A percentile compares a stretch with the other conserved stretches of the same genome.
These are phyloP conservation scores for Serendipita sp. DNA, from an alignment of 768 basidiomycete genomes.

Conservation along the genomic window DNA sequence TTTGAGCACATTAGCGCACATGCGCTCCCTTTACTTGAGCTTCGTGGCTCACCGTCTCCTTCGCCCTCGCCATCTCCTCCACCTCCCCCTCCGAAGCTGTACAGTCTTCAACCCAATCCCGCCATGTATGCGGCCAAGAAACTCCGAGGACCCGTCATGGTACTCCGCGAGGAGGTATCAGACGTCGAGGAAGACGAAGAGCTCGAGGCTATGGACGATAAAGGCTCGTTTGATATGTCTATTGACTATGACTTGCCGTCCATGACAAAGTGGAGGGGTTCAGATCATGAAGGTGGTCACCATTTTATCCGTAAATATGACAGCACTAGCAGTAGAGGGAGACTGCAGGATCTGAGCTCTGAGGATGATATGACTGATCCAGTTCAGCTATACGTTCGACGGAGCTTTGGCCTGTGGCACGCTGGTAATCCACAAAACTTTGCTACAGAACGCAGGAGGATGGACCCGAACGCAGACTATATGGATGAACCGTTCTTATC, in stretches of 20 bases:
- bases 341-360: neutral
- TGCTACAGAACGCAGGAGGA: neutral
- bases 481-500: neutral
- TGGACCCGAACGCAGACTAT: neutral
- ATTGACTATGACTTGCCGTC: neutral
- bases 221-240: neutral
- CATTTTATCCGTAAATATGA: neutral
- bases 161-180: constrained; percentile 1
- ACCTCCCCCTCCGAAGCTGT: neutral
- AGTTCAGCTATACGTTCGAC: neutral
- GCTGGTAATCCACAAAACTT: neutral
- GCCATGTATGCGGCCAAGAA: constrained; percentile 6
- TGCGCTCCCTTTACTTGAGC: neutral
- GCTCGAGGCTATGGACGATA: neutral
- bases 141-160: neutral
- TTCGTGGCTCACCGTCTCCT: neutral
- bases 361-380: neutral
- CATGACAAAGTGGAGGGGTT: neutral
- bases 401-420: neutral
- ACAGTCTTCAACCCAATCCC: neutral
- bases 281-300: neutral
- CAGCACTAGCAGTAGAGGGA: neutral
- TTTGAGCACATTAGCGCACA: neutral
- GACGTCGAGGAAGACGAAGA: neutral
- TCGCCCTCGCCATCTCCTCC: neutral